These are phyloP conservation scores for Sugiyamaella americana DNA, from an alignment of 805 yeast species.

Conservation along the genomic window DNA sequence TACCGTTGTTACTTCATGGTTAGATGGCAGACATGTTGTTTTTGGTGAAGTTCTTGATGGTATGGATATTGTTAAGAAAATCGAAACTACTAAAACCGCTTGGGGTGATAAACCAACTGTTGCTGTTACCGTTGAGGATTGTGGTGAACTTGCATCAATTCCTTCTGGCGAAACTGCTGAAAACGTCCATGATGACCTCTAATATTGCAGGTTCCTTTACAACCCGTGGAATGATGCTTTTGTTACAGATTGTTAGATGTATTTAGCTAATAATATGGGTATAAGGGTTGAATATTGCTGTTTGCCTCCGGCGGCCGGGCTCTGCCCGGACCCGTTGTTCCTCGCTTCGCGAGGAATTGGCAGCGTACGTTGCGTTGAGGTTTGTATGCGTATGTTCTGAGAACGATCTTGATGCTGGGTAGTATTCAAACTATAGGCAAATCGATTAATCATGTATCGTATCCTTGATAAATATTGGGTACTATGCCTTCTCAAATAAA, in stretches of 20 bases:
- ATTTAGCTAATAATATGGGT: too few relatives aligned
- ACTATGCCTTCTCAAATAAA: too few relatives aligned
- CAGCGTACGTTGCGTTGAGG: too few relatives aligned
- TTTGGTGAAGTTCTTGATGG: conserved; percentile 89
- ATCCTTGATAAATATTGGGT: too few relatives aligned
- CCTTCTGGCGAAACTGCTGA: conserved; percentile 13
- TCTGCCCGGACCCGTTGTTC: too few relatives aligned
- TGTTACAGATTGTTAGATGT: neutral
- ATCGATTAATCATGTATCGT: too few relatives aligned
- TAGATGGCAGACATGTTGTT: conserved; percentile 91
- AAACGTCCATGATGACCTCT: conserved; percentile 18
- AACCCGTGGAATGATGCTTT: neutral
- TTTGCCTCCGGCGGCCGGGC: too few relatives aligned
- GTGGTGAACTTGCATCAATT: conserved; percentile 54
- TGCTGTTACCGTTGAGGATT: conserved; percentile 55
- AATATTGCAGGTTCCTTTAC: neutral
- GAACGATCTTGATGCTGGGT: too few relatives aligned
- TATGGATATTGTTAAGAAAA: conserved; percentile 66
- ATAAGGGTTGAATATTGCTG: too few relatives aligned
- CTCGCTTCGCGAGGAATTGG: too few relatives aligned
- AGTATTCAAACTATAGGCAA: too few relatives aligned
- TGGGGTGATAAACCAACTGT: conserved; percentile 67
- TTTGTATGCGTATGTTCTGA: too few relatives aligned
- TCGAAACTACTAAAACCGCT: conserved; percentile 67
- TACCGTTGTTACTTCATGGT: conserved; percentile 85